phyloP scores from a whole-genome alignment of 495 filamentous ascomycete species.

The Aspergillus taichungensis region DNA sequence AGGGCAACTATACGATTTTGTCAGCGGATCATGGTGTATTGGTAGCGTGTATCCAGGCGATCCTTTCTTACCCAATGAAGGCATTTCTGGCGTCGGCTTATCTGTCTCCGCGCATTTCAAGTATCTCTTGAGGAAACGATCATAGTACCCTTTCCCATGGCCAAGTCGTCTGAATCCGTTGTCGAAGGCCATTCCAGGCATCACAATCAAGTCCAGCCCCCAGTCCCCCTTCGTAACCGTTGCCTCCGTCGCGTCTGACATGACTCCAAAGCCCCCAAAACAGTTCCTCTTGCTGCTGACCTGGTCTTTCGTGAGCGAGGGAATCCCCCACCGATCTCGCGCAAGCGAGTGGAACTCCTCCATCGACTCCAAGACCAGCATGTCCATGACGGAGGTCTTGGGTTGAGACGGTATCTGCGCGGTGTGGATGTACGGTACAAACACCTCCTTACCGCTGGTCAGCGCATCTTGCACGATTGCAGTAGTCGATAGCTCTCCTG shows the following conservation, averaged over 20 bases:
- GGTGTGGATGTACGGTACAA: constrained; percentile 80
- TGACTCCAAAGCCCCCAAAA: constrained; percentile 44
- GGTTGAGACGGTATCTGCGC: constrained; percentile 35
- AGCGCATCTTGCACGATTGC: constrained; percentile 75
- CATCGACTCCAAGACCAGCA: constrained; percentile 68
- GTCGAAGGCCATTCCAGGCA: constrained; percentile 95
- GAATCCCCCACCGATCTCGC: constrained; percentile 87
- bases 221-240: constrained; percentile 26
- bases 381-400: constrained; percentile 71
- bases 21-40: constrained; percentile 10
- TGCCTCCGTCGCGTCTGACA: constrained; percentile 1
- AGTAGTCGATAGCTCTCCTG: constrained; percentile 72
- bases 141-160: constrained; percentile 96
- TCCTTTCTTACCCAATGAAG: constrained; percentile 49
- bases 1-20: constrained; percentile 58
- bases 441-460: constrained; percentile 67
- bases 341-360: constrained; percentile 67
- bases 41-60: constrained; percentile 5
- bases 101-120: constrained; percentile 33
- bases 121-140: constrained; percentile 78
- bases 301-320: constrained; percentile 57
- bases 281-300: constrained; percentile 57
- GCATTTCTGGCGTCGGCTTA: constrained; percentile 43
- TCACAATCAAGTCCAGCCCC: constrained; percentile 76
- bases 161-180: constrained; percentile 64